Base-by-base conservation (phyloP, 2,329 filamentous ascomycete genomes). In the Monilinia polystroma region DNA sequence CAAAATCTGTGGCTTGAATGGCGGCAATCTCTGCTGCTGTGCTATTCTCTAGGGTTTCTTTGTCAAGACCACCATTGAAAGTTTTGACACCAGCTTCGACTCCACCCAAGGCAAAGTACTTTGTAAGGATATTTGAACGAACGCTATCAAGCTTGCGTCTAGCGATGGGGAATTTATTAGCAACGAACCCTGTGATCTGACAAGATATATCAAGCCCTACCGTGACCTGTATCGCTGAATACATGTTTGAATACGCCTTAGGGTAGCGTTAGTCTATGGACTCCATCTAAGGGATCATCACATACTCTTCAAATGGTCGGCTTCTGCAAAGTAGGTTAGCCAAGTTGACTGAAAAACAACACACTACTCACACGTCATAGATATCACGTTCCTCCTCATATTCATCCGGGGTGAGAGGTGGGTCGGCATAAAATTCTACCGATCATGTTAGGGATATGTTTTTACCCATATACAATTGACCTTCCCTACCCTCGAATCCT, bases 31-130 rank as follows among this genome's bases (percentile, higher is more conserved):
- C 84, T 1, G 85, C 83, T 11, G 85, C 84, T 60, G 87, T 87
- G 75, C 87, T 82, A 1, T 82, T 81, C 38, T 85, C 81, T 45
- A 92, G 76, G 1, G 89, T 86, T n/a, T 85, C 83, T 60, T 81
- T 79, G 49, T 84, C 82, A 10, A 89, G 79, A 1, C 89, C 80
- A 12, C 80, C 84, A 35, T 79, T 85, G 73, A 93, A 96, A 76
- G 83, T 81, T 64, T 85, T 86, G 3, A 78, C 81, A 0, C 80
- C 78, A 10, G 83, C 80, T 54, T 92, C 88, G 52, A 99, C 84
- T 4, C 95, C 94, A 3, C 95, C 95, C 55, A 94, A 89, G 47
- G 86, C 83, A 67, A 98, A 85, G 75, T 95, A 97, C 70, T 90
- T 91, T 73, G 86, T 83, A 78, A 99, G 95, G 45, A 93, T 80